Base-by-base conservation (phyloP, 2,329 filamentous ascomycete genomes). In the Beauveria pseudobassiana region DNA sequence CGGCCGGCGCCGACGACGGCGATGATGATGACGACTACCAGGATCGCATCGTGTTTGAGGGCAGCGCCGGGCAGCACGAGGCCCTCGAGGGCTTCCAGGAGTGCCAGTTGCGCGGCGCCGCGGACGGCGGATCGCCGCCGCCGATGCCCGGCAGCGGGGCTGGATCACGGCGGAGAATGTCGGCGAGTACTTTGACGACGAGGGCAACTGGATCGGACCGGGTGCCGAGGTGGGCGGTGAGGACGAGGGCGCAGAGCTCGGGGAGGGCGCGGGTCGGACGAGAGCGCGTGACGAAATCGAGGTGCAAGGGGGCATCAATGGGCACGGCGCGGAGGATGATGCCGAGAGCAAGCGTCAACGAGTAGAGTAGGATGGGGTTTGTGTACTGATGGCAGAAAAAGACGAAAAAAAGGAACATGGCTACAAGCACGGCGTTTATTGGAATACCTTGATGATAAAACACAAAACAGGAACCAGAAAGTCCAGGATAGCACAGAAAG, bases 141-240 rank as follows among this genome's bases (percentile, higher is more conserved):
- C 83, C 86, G 0, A 83, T 89, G 73, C 88, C 89, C 0, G 89
- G 89, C 1, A 90, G 88, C 55, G 84, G 84, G 89, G 89, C 0
- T 93, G 90, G 90, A 92, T 98, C 70, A 98, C 93, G 18, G 89
- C 90, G 9, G 93, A 96, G 62, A 98, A 97, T 69, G 87, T 96
- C 72, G 80, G 88, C 65, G 84, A 96, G 67, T 96, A 86, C 70
- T 90, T 95, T 73, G 90, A 95, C 68, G 86, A 83, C 64, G 82
- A 92, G 9, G 91, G 91, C 3, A 92, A 93, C 70, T 93, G 88
- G 83, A 88, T 89, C 65, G 83, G 78, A 0, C 70, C 63, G 40
- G 68, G 64, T 7, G 65, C 57, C 8, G 73, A 70, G 1, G 68
- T 70, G 10, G 76, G 70, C 3, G 75, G 70, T 7, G 75, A 70